A percentile compares a stretch with the other conserved stretches of the same genome.
Conservation (phyloP, 2,329 filamentous ascomycete species). For the Neonectria hederae region DNA sequence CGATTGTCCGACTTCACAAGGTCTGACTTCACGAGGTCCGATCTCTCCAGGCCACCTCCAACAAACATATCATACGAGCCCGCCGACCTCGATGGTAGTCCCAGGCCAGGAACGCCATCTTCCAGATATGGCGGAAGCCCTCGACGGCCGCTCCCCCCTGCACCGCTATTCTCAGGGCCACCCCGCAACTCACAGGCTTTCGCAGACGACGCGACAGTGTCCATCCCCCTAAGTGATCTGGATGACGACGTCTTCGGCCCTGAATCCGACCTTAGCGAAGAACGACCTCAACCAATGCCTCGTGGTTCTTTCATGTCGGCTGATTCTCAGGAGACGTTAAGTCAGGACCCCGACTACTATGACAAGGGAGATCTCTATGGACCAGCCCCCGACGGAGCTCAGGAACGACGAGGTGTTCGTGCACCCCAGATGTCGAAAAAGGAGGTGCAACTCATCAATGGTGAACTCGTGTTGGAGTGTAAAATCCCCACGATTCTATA, state of each 20-base stretch:
- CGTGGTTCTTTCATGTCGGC: slow-evolving; percentile 64
- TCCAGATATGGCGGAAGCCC: slow-evolving; percentile 90
- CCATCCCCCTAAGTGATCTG: slow-evolving; percentile 71
- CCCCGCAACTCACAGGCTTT: slow-evolving; percentile 62
- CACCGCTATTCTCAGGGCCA: slow-evolving; percentile 79
- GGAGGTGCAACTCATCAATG: slow-evolving; percentile 95
- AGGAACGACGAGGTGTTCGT: slow-evolving; percentile 86
- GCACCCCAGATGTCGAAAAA: slow-evolving; percentile 90
- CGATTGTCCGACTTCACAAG: slow-evolving; percentile 60
- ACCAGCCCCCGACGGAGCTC: slow-evolving; percentile 85
- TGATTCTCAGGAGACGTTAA: slow-evolving; percentile 63
- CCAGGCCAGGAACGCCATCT: slow-evolving; percentile 88
- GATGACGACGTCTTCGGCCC: slow-evolving; percentile 78
- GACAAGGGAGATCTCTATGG: slow-evolving; percentile 83
- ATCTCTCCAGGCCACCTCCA: slow-evolving; percentile 74
- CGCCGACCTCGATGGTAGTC: slow-evolving; percentile 86
- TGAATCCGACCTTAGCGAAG: slow-evolving; percentile 62
- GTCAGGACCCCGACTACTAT: slow-evolving; percentile 54
- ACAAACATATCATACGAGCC: slow-evolving; percentile 82
- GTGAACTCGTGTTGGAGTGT: slow-evolving; percentile 96
- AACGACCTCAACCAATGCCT: slow-evolving; percentile 60
- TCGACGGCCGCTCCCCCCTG: slow-evolving; percentile 85
- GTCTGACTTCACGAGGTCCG: slow-evolving; percentile 53
- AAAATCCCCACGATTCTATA: slow-evolving; percentile 99
- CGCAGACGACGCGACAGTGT: slow-evolving; percentile 74